A percentile compares a stretch with the other conserved stretches of the same genome.
Evolutionary conservation across 441 rosid genomes (phyloP).

Genomic region (Flueggea neowawraea): DNA sequence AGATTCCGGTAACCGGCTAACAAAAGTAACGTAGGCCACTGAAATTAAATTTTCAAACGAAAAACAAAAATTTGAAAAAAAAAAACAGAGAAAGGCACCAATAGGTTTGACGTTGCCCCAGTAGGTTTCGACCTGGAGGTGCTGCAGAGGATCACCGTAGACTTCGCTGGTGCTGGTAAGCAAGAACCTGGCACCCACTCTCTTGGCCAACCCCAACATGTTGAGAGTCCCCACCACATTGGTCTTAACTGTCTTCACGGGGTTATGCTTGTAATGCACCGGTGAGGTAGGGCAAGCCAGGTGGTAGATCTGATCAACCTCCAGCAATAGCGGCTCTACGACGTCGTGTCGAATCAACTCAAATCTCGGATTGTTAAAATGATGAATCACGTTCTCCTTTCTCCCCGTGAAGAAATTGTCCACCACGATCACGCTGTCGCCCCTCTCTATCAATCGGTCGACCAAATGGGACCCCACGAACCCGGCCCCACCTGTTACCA

Average conservation of each 20-base stretch:
- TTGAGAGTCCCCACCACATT: constrained; percentile 91
- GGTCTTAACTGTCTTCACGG: constrained; percentile 91
- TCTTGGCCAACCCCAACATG: constrained; percentile 87
- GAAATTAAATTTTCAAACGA: too few species aligned
- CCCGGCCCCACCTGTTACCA: constrained; percentile 94
- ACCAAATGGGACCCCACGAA: constrained; percentile 93
- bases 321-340: constrained; percentile 77
- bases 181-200: constrained; percentile 85
- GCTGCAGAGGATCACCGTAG: constrained; percentile 94
- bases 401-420: constrained; percentile 94
- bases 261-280: constrained; percentile 90
- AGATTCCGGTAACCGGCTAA: too few species aligned
- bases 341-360: constrained; percentile 93
- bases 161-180: constrained; percentile 95
- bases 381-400: constrained; percentile 94
- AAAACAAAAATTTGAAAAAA: too few species aligned
- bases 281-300: constrained; percentile 96
- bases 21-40: too few species aligned
- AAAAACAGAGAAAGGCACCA: constrained; percentile 30
- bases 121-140: constrained; percentile 95
- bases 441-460: constrained; percentile 80
- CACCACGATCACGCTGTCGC: constrained; percentile 88
- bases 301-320: constrained; percentile 97
- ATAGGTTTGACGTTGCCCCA: constrained; percentile 99
- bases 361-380: constrained; percentile 81